phyloP scores from a whole-genome alignment of 148 eudicot species.

The Rhododendron mucronatum region DNA sequence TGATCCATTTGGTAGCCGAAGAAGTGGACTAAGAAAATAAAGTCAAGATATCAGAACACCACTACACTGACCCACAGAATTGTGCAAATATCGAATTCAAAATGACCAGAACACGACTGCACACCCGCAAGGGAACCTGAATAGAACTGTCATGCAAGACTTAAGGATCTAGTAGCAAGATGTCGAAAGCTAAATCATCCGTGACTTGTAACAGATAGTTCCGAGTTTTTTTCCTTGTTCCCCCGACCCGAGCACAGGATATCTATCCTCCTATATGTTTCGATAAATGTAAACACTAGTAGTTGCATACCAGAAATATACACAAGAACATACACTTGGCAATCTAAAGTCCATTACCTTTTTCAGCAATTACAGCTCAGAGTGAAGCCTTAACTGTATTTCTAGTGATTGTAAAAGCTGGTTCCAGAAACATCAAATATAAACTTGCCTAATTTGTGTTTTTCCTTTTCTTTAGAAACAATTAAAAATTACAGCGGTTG shows the following conservation, averaged over 20 bases:
- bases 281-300: neutral
- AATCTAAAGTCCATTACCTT: neutral
- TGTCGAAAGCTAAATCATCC: neutral
- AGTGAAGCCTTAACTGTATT: neutral
- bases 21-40: neutral
- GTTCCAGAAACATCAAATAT: neutral
- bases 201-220: neutral
- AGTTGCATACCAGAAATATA: neutral
- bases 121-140: neutral
- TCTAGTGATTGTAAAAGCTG: neutral
- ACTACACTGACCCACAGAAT: neutral
- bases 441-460: neutral
- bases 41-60: neutral
- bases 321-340: neutral
- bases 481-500: neutral
- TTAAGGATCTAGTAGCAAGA: neutral
- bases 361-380: neutral
- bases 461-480: neutral
- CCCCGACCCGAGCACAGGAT: neutral
- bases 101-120: neutral
- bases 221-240: neutral
- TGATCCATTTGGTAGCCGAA: neutral
- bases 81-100: neutral
- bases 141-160: neutral
- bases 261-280: neutral